Base-by-base conservation (phyloP, 495 filamentous ascomycete species). In the Xylaria telfairii region DNA sequence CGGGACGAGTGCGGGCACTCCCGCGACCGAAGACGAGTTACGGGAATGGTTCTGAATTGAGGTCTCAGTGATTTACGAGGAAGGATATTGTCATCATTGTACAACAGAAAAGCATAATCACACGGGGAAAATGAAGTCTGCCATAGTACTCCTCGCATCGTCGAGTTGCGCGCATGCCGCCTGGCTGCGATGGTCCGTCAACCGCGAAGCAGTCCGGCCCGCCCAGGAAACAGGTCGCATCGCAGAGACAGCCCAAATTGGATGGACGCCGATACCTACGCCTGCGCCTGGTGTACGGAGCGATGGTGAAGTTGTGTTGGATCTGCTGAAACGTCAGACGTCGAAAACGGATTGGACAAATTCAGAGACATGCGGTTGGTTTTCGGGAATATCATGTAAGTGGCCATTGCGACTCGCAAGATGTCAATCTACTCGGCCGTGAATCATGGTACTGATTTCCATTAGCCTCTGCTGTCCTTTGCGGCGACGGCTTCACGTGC, bases 311-410 rank as follows among this genome's bases (percentile, higher is more conserved):
- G 41, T 13, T 0, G 73, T 72, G 17, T 30, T 78, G 10, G 73
- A 76, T 39, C 19, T 76, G 0, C 57, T 77, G 1, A 47, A 60
- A 21, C 63, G 65, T 51, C 57, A 62, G 56, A 51, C 65, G 13
- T 54, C 30, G 1, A 65, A 24, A n/a, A 74, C 70, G 34, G 71
- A 75, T 3, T 84, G 78, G 77, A 46, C 71, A 1, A 79, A 83
- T 59, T 34, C 37, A 0, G 46, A 73, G 54, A 84, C 82, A 1
- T 84, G 82, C 65, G 81, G 80, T 9, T 84, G 74, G 72, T 70
- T 70, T n/a, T 53, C 75, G 0, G 75, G 76, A 21, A 7, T 57
- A 12, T 71, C 72, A 0, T 81, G 80, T 82, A 75, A 80, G 79
- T 79, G 5, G 32, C 51, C 19, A 26, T 0, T 26, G 2, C 21